These are phyloP conservation scores for Boletus tomentosulus DNA, from an alignment of 768 basidiomycete species.

Conservation along the genomic window DNA sequence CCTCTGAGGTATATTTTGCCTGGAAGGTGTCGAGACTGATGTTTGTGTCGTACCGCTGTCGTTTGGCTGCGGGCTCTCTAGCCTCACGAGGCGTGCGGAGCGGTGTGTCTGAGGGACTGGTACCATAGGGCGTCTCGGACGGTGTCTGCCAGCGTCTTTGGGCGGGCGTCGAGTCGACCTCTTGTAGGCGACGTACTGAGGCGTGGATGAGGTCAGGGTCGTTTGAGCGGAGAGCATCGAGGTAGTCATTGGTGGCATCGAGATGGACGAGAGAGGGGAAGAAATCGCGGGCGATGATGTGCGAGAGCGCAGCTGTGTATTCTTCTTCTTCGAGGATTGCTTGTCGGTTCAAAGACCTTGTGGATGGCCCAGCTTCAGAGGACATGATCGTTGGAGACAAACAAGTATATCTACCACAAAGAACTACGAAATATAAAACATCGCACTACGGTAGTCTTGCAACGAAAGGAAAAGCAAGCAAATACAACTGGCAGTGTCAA, in stretches of 20 bases:
- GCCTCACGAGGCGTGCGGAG: slow-evolving; percentile 38
- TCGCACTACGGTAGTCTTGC: neutral
- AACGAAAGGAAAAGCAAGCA: slow-evolving; percentile 5
- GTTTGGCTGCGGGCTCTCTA: slow-evolving; percentile 49
- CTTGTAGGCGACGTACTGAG: slow-evolving; percentile 70
- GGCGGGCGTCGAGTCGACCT: slow-evolving; percentile 50
- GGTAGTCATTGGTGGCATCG: slow-evolving; percentile 83
- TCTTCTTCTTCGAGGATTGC: slow-evolving; percentile 86
- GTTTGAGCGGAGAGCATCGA: slow-evolving; percentile 71
- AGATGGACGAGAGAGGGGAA: slow-evolving; percentile 91
- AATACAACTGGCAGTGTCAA: slow-evolving; percentile 10
- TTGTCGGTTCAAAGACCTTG: slow-evolving; percentile 66
- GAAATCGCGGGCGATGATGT: slow-evolving; percentile 96
- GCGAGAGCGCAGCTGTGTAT: slow-evolving; percentile 84
- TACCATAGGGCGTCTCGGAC: slow-evolving; percentile 62
- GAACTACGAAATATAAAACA: neutral
- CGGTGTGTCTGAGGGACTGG: slow-evolving; percentile 64
- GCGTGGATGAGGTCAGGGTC: slow-evolving; percentile 75
- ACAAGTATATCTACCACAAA: neutral
- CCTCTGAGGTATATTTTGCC: slow-evolving; percentile 89
- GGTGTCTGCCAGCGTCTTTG: slow-evolving; percentile 42
- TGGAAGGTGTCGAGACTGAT: slow-evolving; percentile 86
- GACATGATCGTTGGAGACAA: slow-evolving; percentile 25
- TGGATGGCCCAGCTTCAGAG: slow-evolving; percentile 23
- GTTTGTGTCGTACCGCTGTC: slow-evolving; percentile 52